A percentile compares a stretch with the other conserved stretches of the same genome.
phyloP scores from a whole-genome alignment of 148 eudicot species.

The Drosera capensis region DNA sequence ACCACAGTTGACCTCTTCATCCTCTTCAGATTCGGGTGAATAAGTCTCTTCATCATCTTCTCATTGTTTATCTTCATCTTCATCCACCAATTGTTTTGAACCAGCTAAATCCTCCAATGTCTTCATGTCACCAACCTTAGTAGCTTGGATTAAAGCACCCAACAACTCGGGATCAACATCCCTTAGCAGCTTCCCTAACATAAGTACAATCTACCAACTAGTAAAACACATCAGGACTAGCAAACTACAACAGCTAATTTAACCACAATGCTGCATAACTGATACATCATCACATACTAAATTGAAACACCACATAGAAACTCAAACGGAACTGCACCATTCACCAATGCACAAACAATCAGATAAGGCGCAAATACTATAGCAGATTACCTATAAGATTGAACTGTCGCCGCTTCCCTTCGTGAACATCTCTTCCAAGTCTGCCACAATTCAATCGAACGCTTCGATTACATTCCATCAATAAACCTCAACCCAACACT shows the following conservation, averaged over 20 bases:
- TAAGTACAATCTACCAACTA: conserved; percentile 1
- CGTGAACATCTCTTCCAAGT: conserved; percentile 82
- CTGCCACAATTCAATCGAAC: conserved; percentile 39
- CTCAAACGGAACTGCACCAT: too few species aligned
- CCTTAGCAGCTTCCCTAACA: conserved; percentile 68
- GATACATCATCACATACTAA: too few species aligned
- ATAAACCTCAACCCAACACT: not conserved
- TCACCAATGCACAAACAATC: too few species aligned
- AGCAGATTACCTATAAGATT: conserved; percentile 54
- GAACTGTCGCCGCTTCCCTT: conserved; percentile 86
- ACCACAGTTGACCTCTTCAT: conserved; percentile 17
- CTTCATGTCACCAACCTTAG: conserved; percentile 62
- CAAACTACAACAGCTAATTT: not conserved
- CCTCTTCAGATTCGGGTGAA: conserved; percentile 27
- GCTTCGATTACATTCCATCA: conserved; percentile 11
- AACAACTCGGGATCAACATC: conserved; percentile 67
- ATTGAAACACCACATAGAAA: too few species aligned
- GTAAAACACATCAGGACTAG: too few species aligned
- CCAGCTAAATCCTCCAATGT: conserved; percentile 40
- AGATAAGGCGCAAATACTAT: too few species aligned
- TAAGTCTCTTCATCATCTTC: conserved; percentile 16
- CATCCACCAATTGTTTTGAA: conserved; percentile 10
- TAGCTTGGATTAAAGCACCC: conserved; percentile 68
- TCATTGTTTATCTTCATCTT: conserved; percentile 25
- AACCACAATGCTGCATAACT: too few species aligned